phyloP scores from a whole-genome alignment of 371 early-diverging fungal genomes.

The Mortierella sp. region DNA sequence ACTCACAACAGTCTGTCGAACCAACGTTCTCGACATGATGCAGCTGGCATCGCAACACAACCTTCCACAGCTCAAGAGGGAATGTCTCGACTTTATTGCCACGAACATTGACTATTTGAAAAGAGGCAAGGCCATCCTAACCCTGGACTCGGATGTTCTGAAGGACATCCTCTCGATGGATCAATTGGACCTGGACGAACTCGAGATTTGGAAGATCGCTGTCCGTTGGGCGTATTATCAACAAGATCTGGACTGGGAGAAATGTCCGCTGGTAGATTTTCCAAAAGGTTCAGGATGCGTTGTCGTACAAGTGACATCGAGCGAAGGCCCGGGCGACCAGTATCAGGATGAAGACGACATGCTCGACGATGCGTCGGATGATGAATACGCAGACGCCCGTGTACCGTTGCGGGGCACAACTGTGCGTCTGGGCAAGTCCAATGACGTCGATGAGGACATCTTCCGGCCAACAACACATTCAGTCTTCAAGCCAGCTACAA shows the following conservation, averaged over 20 bases:
- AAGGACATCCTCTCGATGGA: constrained; percentile 50
- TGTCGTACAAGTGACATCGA: constrained; percentile 14
- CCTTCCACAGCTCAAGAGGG: constrained; percentile 22
- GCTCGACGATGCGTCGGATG: constrained; percentile 2
- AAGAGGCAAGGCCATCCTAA: constrained; percentile 32
- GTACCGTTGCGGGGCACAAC: constrained; percentile 15
- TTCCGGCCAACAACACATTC: constrained; percentile 24
- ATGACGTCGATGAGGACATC: constrained; percentile 30
- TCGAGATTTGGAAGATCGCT: constrained; percentile 54
- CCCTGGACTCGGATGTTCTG: constrained; percentile 31
- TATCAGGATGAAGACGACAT: constrained; percentile 5
- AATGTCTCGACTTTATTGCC: constrained; percentile 50
- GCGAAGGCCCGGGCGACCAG: neutral
- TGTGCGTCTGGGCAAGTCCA: neutral
- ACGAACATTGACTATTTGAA: constrained; percentile 42
- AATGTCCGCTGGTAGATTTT: constrained; percentile 38
- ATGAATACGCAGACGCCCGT: constrained; percentile 7
- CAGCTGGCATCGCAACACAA: constrained; percentile 30
- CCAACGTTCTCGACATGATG: constrained; percentile 40
- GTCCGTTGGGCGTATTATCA: constrained; percentile 47
- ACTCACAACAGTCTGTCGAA: constrained; percentile 19
- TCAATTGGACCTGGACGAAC: constrained; percentile 49
- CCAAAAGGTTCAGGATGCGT: constrained; percentile 42
- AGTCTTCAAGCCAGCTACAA: constrained; percentile 31
- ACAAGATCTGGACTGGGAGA: constrained; percentile 42